Base-by-base conservation (phyloP, 139 green algal genomes). In the Diplosphaera chodatii region DNA sequence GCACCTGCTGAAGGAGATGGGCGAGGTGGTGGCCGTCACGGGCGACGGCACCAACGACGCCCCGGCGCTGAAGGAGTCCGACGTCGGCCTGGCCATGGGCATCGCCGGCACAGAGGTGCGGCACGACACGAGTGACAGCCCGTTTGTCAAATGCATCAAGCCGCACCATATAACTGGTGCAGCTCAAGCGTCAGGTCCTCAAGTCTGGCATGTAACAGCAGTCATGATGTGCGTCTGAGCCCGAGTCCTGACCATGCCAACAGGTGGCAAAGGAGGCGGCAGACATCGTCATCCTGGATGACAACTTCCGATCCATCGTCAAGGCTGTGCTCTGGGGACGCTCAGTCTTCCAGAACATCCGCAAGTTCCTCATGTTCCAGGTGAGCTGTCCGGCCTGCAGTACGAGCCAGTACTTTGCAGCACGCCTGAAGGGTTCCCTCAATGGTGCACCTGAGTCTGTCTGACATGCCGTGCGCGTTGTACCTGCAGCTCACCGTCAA, bases 221-320 rank as follows among this genome's bases (percentile, higher is more conserved):
- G n/a, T n/a, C n/a, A n/a, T n/a, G n/a, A n/a, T n/a, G n/a, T n/a
- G n/a, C n/a, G n/a, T n/a, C n/a, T n/a, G n/a, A n/a, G n/a, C n/a
- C n/a, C n/a, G n/a, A n/a, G n/a, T n/a, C n/a, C n/a, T n/a, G n/a
- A n/a, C n/a, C n/a, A n/a, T 59, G 48, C 8, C 48, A 3, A 25
- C 48, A 59, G 77, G 95, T 99, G 30, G 95, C 96, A 70, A 99
- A 99, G 83, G 94, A 98, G 86, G 95, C 93, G 23, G 92, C 91
- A 3, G 96, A 99, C 84, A 98, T 99, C 56, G 87, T 99, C 40
- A 97, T 99, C 76, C 73, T 98, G 81, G 96, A 99, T 73, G 96
- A 99, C 85, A 99, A 99, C 85, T 99, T 99, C 83, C 86, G 78
- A 16, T 94, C 87, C 55, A 98, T 99, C 56, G 93, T 98, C 63